Evolutionary conservation across 2,329 filamentous ascomycete genomes (phyloP).

Genomic region (Exophiala mesophila): DNA sequence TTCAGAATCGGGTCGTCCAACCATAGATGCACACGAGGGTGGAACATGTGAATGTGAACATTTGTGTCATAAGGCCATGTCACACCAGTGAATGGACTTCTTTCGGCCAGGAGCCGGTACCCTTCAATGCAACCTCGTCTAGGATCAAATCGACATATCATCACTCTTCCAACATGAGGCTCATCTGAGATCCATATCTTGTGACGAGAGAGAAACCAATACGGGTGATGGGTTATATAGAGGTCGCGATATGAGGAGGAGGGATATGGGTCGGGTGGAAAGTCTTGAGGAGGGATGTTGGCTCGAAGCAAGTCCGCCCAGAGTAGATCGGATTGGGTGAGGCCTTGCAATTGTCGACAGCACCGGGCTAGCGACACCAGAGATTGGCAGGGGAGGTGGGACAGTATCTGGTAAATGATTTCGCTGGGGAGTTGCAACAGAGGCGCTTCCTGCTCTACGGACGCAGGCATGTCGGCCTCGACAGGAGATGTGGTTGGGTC

Average conservation of each 20-base stretch:
- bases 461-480: slow-evolving; percentile 1
- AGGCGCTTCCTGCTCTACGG: slow-evolving; percentile 14
- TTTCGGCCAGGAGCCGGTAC: slow-evolving; percentile 67
- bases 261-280: slow-evolving; percentile 50
- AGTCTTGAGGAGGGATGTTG: slow-evolving; percentile 54
- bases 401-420: slow-evolving; percentile 67
- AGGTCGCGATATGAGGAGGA: slow-evolving; percentile 64
- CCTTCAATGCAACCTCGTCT: slow-evolving; percentile 71
- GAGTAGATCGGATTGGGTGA: slow-evolving; percentile 61
- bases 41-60: slow-evolving; percentile 67
- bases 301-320: slow-evolving; percentile 68
- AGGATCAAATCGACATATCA: slow-evolving; percentile 72
- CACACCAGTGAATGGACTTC: slow-evolving; percentile 51
- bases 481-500: neutral
- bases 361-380: slow-evolving; percentile 57
- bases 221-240: slow-evolving; percentile 68
- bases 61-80: slow-evolving; percentile 61
- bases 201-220: slow-evolving; percentile 76
- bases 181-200: slow-evolving; percentile 84
- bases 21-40: slow-evolving; percentile 66
- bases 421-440: slow-evolving; percentile 60
- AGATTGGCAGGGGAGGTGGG: slow-evolving; percentile 59
- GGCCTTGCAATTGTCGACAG: slow-evolving; percentile 56
- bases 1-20: slow-evolving; percentile 67
- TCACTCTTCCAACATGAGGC: slow-evolving; percentile 66